A percentile compares a stretch with the other conserved stretches of the same genome.
Evolutionary conservation across 371 early-diverging fungal genomes (phyloP).

Genomic region (Haplosporangium sp.): DNA sequence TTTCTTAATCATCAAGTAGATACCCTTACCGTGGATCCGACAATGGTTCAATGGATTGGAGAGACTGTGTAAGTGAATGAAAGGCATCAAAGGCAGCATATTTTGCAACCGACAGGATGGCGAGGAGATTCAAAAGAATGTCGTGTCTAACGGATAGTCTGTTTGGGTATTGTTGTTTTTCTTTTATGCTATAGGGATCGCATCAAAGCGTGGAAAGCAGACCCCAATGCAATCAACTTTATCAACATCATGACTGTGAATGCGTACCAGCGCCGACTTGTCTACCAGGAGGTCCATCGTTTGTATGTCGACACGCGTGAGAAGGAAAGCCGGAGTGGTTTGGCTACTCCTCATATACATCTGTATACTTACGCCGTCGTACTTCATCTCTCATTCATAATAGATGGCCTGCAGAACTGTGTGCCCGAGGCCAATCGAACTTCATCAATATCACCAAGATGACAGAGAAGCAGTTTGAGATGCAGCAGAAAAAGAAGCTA

Average conservation of each 20-base stretch:
- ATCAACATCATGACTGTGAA: slow-evolving; percentile 63
- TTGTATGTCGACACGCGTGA: too few species aligned
- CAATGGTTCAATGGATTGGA: slow-evolving; percentile 64
- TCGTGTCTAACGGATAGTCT: background rate
- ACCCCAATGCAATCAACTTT: slow-evolving; percentile 52
- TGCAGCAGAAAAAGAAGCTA: slow-evolving; percentile 41
- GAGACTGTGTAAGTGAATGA: slow-evolving; percentile 54
- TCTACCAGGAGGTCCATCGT: slow-evolving; percentile 78
- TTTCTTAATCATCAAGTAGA: slow-evolving; percentile 65
- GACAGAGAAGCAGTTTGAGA: slow-evolving; percentile 13
- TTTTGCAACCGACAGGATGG: too few species aligned
- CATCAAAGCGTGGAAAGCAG: slow-evolving; percentile 62
- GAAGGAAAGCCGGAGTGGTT: too few species aligned
- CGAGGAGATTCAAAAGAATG: too few species aligned
- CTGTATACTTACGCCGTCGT: too few species aligned
- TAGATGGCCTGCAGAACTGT: slow-evolving; percentile 33
- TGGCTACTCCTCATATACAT: too few species aligned
- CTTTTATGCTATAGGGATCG: slow-evolving; percentile 51
- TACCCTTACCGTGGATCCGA: slow-evolving; percentile 71
- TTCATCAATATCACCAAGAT: slow-evolving; percentile 23
- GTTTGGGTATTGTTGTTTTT: background rate
- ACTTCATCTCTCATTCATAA: background rate
- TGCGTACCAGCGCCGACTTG: slow-evolving; percentile 69
- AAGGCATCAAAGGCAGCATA: too few species aligned
- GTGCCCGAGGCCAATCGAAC: slow-evolving; percentile 10